phyloP scores from a whole-genome alignment of 495 filamentous ascomycete genomes.

The Penicillium lividum region DNA sequence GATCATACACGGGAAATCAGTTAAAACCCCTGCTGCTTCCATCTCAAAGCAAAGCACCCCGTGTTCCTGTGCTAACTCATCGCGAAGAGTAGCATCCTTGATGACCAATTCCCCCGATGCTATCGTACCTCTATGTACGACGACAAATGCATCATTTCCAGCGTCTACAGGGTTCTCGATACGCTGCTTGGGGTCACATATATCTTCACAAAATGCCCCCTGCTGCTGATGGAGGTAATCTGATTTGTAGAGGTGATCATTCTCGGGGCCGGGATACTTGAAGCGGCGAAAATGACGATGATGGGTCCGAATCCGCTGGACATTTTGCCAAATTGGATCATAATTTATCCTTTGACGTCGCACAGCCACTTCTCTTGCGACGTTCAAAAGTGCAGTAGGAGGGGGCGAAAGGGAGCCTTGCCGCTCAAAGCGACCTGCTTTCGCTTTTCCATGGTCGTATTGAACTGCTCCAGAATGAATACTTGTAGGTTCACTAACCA shows the following conservation, averaged over 20 bases:
- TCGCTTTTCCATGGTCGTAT: neutral
- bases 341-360: neutral
- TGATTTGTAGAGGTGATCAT: conserved; percentile 29
- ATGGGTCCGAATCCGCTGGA: neutral
- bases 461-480: neutral
- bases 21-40: neutral
- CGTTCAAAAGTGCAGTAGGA: neutral
- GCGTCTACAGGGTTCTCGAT: conserved; percentile 13
- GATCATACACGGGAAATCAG: neutral
- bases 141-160: conserved; percentile 10
- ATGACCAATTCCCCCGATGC: conserved; percentile 38
- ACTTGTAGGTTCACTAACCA: neutral
- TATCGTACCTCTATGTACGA: conserved; percentile 37
- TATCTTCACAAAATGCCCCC: conserved; percentile 16
- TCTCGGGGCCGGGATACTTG: neutral
- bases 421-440: neutral
- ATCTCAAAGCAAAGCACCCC: conserved; percentile 24
- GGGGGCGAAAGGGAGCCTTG: neutral
- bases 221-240: conserved; percentile 23
- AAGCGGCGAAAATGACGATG: neutral
- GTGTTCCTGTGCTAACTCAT: conserved; percentile 13
- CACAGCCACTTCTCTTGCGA: neutral
- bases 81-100: conserved; percentile 26
- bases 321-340: neutral
- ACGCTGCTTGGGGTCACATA: conserved; percentile 13